These are phyloP conservation scores for Backusella westeae DNA, from an alignment of 192 early-diverging fungal genomes.

Conservation along the genomic window DNA sequence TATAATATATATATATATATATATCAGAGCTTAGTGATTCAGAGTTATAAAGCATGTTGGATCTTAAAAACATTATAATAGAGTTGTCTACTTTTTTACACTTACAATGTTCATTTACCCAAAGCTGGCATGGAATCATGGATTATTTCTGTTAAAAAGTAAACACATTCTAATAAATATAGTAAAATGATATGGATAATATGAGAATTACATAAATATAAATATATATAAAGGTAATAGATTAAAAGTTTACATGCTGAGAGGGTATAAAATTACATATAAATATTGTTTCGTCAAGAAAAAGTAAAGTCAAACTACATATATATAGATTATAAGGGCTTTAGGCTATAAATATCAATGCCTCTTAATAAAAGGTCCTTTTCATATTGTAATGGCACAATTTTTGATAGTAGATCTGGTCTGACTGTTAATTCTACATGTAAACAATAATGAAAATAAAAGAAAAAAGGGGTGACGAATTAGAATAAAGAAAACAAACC, in stretches of 20 bases:
- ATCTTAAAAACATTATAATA: too few relatives aligned
- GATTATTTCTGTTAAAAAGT: too few relatives aligned
- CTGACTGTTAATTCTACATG: conserved; percentile 79
- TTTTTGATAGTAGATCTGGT: conserved; percentile 51
- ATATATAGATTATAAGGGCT: conserved; percentile 42
- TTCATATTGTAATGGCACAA: conserved; percentile 83
- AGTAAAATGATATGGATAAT: too few relatives aligned
- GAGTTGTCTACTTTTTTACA: too few relatives aligned
- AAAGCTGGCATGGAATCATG: too few relatives aligned
- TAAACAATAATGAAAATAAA: neutral
- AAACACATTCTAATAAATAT: too few relatives aligned
- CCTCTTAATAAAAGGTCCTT: conserved; percentile 60
- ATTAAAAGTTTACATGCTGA: neutral
- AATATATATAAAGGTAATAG: neutral
- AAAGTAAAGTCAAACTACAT: neutral
- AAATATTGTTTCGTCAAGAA: neutral
- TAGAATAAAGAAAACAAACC: neutral
- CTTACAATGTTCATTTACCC: too few relatives aligned
- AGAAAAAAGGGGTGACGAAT: neutral
- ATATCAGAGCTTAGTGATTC: too few relatives aligned
- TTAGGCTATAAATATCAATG: conserved; percentile 76
- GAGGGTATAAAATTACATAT: conserved; percentile 1
- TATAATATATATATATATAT: too few relatives aligned
- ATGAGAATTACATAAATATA: neutral
- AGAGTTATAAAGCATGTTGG: too few relatives aligned